Percentiles rank a stretch among this genome's conserved stretches.
Evolutionary conservation across 768 basidiomycete genomes (phyloP).

Genomic region (Mycena kentingensis): DNA sequence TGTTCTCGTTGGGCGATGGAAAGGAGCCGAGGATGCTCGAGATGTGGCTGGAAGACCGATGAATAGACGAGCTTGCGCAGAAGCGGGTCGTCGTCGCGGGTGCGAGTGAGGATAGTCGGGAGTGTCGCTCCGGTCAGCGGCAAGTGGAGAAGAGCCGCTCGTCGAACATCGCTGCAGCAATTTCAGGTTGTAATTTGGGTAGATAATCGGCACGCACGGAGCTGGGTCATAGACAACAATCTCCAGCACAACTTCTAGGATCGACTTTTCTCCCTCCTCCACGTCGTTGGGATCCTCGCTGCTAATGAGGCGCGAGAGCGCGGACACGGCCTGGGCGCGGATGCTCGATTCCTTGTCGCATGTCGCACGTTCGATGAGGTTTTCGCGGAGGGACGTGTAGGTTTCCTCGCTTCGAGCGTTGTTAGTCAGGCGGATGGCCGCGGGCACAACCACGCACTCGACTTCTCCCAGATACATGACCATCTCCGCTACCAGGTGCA

Average conservation of each 20-base stretch:
- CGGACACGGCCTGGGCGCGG: constrained; percentile 82
- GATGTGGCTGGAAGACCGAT: constrained; percentile 52
- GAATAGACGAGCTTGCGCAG: constrained; percentile 81
- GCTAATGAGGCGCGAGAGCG: constrained; percentile 77
- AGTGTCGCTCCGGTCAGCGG: constrained; percentile 65
- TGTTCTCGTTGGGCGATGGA: constrained; percentile 81
- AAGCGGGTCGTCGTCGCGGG: constrained; percentile 81
- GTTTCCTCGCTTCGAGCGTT: constrained; percentile 69
- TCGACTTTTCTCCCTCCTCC: constrained; percentile 51
- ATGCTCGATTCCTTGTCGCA: constrained; percentile 84
- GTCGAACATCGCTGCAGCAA: constrained; percentile 77
- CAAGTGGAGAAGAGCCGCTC: constrained; percentile 79
- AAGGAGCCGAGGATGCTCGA: constrained; percentile 71
- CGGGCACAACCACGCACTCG: constrained; percentile 58
- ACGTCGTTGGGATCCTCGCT: constrained; percentile 61
- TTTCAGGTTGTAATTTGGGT: not conserved
- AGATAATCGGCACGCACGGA: constrained; percentile 41
- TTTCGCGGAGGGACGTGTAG: constrained; percentile 65
- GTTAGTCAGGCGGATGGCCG: not conserved
- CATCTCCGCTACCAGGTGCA: constrained; percentile 84
- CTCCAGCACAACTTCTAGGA: constrained; percentile 68
- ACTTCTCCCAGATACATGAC: constrained; percentile 85
- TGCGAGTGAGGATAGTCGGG: constrained; percentile 69
- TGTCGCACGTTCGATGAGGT: constrained; percentile 70
- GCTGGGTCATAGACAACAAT: constrained; percentile 74